Evolutionary conservation across 192 early-diverging fungal species (phyloP), one percentile per base, ranked within the genome.

Genomic region (Backusella tarrabulga): DNA sequence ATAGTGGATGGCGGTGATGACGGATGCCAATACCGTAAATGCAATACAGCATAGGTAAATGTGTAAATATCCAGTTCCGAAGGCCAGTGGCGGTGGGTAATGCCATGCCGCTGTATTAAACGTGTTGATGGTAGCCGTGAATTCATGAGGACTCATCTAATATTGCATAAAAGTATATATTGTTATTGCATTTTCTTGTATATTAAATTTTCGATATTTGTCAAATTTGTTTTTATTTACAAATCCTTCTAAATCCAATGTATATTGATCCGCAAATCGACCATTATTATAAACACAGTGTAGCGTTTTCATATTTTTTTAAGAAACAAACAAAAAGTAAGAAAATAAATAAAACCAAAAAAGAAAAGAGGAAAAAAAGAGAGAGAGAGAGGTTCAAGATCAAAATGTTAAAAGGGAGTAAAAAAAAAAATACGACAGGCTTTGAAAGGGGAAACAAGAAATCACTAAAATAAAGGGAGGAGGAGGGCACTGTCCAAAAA

Each of bases 211-310:
- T 29, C 26, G 9, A 23, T 29, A 56, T 63, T 54, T 63, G 56
- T 63, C 56, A 63, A 63, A 21, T 7, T 63, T 63, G 19, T 38
- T 67, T n/a, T 35, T 32, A 36, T 63, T 46, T 80, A 80, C 79
- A 54, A 76, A 80, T 38, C 79, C 79, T 41, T 80, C 69, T n/a
- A 80, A 72, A 42, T 80, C 79, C 17, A 80, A 56, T 12, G 79
- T 76, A 60, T 80, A 80, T 63, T 80, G 79, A 76, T 80, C 68
- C 6, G 76, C 79, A 71, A 80, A 80, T 21, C 70, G 50, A 34
- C 41, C n/a, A 19, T 63, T 34, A 44, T 26, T 66, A 34, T 72
- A 63, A 36, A 66, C 54, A 66, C 76, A 77, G 32, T 77, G 76
- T n/a, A 77, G 14, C 34, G 70, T 66, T 66, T 77, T 77, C 76